phyloP scores from a whole-genome alignment of 2,329 filamentous ascomycete genomes.

The Trichoderma brevicompactum region DNA sequence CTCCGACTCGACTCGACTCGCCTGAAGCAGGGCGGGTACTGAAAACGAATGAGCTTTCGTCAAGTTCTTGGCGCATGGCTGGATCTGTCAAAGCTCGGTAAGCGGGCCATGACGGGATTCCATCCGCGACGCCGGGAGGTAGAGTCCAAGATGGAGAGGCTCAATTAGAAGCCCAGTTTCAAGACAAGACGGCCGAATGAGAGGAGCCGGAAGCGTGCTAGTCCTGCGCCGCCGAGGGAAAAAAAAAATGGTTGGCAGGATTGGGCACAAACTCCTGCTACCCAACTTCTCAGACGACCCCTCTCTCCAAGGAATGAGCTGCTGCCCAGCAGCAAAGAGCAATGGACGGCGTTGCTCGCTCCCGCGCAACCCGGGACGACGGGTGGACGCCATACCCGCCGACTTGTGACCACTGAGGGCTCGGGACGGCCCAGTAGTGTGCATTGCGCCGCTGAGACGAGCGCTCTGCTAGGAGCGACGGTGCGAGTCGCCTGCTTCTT shows the following conservation, averaged over 20 bases:
- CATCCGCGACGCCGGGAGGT: conserved; percentile 23
- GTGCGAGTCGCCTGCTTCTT: conserved; percentile 23
- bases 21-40: conserved; percentile 26
- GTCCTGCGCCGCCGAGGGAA: conserved; percentile 14
- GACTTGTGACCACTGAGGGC: conserved; percentile 28
- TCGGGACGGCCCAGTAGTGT: conserved; percentile 26
- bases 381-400: conserved; percentile 29
- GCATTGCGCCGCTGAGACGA: conserved; percentile 8
- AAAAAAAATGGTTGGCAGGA: conserved; percentile 13
- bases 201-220: conserved; percentile 10
- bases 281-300: conserved; percentile 26
- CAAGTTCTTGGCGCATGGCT: conserved; percentile 16
- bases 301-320: conserved; percentile 16
- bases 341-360: conserved; percentile 18
- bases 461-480: conserved; percentile 9
- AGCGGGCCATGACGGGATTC: conserved; percentile 23
- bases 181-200: conserved; percentile 24
- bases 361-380: conserved; percentile 25
- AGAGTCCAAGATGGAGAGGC: conserved; percentile 20
- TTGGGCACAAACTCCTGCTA: conserved; percentile 32
- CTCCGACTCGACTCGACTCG: conserved; percentile 10
- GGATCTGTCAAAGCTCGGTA: conserved; percentile 23
- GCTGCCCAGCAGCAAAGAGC: conserved; percentile 19
- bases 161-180: conserved; percentile 21
- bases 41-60: conserved; percentile 21